A percentile compares a stretch with the other conserved stretches of the same genome.
Conservation (phyloP, 1,139 yeast species). For the Suhomyces bolitotheri region DNA sequence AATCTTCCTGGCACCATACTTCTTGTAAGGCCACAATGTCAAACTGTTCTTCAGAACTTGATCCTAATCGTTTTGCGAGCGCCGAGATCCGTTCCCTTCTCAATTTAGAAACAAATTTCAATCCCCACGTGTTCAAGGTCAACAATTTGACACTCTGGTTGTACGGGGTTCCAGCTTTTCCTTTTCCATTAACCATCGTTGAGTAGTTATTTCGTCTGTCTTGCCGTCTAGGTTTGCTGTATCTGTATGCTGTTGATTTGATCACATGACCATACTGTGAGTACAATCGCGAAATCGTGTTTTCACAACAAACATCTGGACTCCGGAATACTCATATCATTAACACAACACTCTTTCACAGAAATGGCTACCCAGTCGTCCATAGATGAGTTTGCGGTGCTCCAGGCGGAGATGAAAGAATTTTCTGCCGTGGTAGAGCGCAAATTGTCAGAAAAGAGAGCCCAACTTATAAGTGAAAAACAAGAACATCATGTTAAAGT, state of each 20-base stretch:
- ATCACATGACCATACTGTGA: constrained; percentile 4
- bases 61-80: constrained; percentile 67
- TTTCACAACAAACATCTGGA: constrained; percentile 5
- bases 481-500: constrained; percentile 31
- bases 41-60: constrained; percentile 48
- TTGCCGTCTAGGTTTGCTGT: too few species aligned
- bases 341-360: too few species aligned
- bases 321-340: too few species aligned
- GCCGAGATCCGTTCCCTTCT: constrained; percentile 67
- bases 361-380: constrained; percentile 14
- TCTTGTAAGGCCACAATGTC: constrained; percentile 92
- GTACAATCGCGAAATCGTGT: neutral
- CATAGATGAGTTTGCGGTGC: constrained; percentile 27
- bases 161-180: constrained; percentile 1
- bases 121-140: constrained; percentile 86
- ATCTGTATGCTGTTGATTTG: too few species aligned
- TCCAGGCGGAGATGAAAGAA: constrained; percentile 32
- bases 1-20: constrained; percentile 86
- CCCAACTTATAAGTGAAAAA: constrained; percentile 29
- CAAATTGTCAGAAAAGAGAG: constrained; percentile 27
- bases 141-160: constrained; percentile 32
- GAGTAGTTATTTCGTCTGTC: too few species aligned
- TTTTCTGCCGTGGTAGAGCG: constrained; percentile 30
- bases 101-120: constrained; percentile 73
- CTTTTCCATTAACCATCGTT: constrained; percentile 2